Evolutionary conservation across 2,329 filamentous ascomycete species (phyloP).

Genomic region (Hypoxylon sp.): DNA sequence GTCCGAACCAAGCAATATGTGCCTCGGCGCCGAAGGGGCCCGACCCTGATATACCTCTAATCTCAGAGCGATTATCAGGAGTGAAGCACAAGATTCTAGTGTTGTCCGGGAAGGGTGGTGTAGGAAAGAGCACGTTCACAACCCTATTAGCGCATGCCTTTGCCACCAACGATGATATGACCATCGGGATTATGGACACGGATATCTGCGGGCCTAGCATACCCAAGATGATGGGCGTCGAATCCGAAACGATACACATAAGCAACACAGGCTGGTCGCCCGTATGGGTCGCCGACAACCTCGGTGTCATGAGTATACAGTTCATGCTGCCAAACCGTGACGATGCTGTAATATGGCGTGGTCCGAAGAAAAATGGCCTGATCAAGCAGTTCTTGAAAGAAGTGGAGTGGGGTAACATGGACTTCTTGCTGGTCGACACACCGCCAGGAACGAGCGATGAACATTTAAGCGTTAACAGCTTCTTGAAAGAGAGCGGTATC

Average conservation of each 20-base stretch:
- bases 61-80: slow-evolving; percentile 83
- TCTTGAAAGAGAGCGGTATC: slow-evolving; percentile 90
- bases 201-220: slow-evolving; percentile 97
- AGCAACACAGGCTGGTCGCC: slow-evolving; percentile 92
- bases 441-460: slow-evolving; percentile 96
- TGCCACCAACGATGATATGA: slow-evolving; percentile 81
- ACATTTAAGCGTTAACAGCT: slow-evolving; percentile 92
- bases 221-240: slow-evolving; percentile 99
- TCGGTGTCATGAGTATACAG: slow-evolving; percentile 97
- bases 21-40: slow-evolving; percentile 94
- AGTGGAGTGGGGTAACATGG: slow-evolving; percentile 96
- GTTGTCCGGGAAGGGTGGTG: slow-evolving; percentile 93
- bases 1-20: slow-evolving; percentile 96
- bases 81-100: slow-evolving; percentile 95
- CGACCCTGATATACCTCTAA: slow-evolving; percentile 92
- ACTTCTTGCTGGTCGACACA: slow-evolving; percentile 94
- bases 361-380: slow-evolving; percentile 97
- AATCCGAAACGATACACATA: slow-evolving; percentile 92
- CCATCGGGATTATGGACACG: slow-evolving; percentile 96
- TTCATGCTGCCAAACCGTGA: slow-evolving; percentile 97
- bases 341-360: slow-evolving; percentile 97
- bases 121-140: slow-evolving; percentile 96
- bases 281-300: slow-evolving; percentile 94
- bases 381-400: slow-evolving; percentile 99
- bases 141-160: slow-evolving; percentile 91